Base-by-base conservation (phyloP, 108 stramenopile genomes). In the Fragilaria radians region DNA sequence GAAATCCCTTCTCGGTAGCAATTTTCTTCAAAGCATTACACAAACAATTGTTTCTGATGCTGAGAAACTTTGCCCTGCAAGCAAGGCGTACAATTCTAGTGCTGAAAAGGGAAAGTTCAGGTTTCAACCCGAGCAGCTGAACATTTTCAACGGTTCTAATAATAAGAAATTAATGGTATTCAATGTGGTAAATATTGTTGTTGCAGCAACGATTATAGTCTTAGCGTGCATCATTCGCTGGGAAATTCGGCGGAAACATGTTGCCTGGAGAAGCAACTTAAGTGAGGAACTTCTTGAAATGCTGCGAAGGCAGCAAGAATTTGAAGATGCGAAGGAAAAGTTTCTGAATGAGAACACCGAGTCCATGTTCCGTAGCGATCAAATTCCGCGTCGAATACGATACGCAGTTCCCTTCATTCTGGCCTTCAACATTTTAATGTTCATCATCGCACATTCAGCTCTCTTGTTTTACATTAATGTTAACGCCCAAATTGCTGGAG, bases 361-460 rank as follows among this genome's bases (percentile, higher is more conserved):
- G 9, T 68, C 88, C 1, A 57, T 89, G 46, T 54, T 74, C 24
- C 25, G 18, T 19, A 77, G 78, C 57, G 3, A 46, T 11, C 55
- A 48, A 0, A 63, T 86, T n/a, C 76, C 82, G 5, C 5, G 66
- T 1, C 32, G 59, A 22, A 31, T 86, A 0, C 62, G 88, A 18
- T 61, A 61, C 14, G 65, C 66, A 28, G 73, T 89, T 34, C 88
- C 88, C 0, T 9, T 86, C 5, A 53, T 74, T 5, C 57, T 89
- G 28, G 5, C 83, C 14, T 54, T 74, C 1, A 89, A 82, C 34
- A 70, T 77, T 58, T 82, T 66, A 21, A 61, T 89, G 27, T 89
- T 74, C 52, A 47, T 89, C 4, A 63, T 57, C 32, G 88, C 79
- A 18, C 88, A 89, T 68, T 47, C 83, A 1, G 73, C 71, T 4